Evolutionary conservation across 331 rosid genomes (phyloP).

Genomic region (Ulmus americana): DNA sequence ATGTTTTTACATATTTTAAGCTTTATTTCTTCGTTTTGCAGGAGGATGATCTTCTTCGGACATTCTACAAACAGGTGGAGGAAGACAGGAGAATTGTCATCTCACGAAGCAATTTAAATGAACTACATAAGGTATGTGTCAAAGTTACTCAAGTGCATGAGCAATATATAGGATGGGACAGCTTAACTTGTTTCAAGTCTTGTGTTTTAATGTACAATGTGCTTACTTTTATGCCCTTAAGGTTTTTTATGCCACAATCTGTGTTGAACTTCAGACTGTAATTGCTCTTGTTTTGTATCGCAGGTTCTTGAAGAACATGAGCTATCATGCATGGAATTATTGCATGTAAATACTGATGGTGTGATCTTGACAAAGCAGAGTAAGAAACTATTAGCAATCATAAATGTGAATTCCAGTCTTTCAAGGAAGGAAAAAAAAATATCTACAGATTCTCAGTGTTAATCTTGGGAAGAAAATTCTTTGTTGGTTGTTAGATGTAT

Average conservation of each 20-base stretch:
- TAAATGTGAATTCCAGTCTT: background rate
- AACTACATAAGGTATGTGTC: constrained; percentile 57
- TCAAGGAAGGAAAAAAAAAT: background rate
- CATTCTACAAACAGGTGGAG: constrained; percentile 88
- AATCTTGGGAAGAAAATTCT: too few relatives aligned
- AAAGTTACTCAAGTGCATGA: constrained; percentile 7
- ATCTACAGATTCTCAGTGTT: background rate
- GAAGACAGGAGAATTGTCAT: constrained; percentile 78
- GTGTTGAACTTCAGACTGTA: constrained; percentile 16
- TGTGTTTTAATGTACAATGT: constrained; percentile 1
- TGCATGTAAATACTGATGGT: constrained; percentile 59
- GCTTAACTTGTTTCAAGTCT: constrained; percentile 2
- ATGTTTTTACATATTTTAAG: too few relatives aligned
- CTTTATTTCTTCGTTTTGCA: constrained; percentile 25
- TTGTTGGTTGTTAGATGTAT: too few relatives aligned
- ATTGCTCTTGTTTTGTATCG: constrained; percentile 21
- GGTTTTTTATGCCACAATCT: background rate
- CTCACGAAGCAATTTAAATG: constrained; percentile 80
- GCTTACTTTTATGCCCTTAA: background rate
- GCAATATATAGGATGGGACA: background rate
- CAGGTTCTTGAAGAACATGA: constrained; percentile 94
- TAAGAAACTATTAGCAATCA: constrained; percentile 32
- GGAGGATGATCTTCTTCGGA: constrained; percentile 74
- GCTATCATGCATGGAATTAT: constrained; percentile 62
- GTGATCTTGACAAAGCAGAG: constrained; percentile 74